A percentile compares a stretch with the other conserved stretches of the same genome.
These are phyloP conservation scores for Aspergillus piperis DNA, from an alignment of 2,329 filamentous ascomycete genomes.

Conservation along the genomic window DNA sequence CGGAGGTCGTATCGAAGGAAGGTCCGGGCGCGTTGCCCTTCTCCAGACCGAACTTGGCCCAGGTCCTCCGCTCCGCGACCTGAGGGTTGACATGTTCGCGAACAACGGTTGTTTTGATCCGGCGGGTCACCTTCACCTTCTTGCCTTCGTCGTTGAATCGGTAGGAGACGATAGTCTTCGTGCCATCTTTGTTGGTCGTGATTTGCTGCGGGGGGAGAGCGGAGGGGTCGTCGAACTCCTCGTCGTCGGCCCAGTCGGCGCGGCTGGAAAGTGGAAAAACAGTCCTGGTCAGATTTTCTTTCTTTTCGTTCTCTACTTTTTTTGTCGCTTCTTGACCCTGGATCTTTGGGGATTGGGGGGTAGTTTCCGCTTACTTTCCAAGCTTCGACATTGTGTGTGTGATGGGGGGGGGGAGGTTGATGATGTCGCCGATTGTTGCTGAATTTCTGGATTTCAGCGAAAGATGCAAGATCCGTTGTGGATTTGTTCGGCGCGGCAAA, in stretches of 20 bases:
- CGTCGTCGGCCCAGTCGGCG: slow-evolving; percentile 92
- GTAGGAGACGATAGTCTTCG: slow-evolving; percentile 91
- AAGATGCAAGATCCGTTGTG: slow-evolving; percentile 45
- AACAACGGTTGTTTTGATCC: slow-evolving; percentile 87
- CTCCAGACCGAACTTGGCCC: slow-evolving; percentile 89
- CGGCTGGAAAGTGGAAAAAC: slow-evolving; percentile 43
- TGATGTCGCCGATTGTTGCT: slow-evolving; percentile 23
- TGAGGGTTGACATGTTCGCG: slow-evolving; percentile 94
- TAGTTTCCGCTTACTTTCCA: slow-evolving; percentile 43
- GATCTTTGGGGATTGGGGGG: background rate
- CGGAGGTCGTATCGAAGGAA: slow-evolving; percentile 82
- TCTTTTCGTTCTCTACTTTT: background rate
- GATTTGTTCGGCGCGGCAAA: slow-evolving; percentile 41
- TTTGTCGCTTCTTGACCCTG: background rate
- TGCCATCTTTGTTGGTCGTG: slow-evolving; percentile 96
- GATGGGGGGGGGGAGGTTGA: slow-evolving; percentile 25
- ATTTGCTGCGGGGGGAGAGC: slow-evolving; percentile 82
- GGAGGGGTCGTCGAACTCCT: slow-evolving; percentile 81
- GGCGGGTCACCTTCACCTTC: slow-evolving; percentile 95
- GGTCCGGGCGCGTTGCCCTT: slow-evolving; percentile 83
- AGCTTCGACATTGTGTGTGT: slow-evolving; percentile 49
- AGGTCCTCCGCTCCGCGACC: slow-evolving; percentile 90
- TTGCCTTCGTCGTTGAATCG: slow-evolving; percentile 89
- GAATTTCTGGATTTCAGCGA: slow-evolving; percentile 45
- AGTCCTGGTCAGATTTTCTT: background rate